Conservation (phyloP, 2,329 filamentous ascomycete species). For the Neofusicoccum sp. region DNA sequence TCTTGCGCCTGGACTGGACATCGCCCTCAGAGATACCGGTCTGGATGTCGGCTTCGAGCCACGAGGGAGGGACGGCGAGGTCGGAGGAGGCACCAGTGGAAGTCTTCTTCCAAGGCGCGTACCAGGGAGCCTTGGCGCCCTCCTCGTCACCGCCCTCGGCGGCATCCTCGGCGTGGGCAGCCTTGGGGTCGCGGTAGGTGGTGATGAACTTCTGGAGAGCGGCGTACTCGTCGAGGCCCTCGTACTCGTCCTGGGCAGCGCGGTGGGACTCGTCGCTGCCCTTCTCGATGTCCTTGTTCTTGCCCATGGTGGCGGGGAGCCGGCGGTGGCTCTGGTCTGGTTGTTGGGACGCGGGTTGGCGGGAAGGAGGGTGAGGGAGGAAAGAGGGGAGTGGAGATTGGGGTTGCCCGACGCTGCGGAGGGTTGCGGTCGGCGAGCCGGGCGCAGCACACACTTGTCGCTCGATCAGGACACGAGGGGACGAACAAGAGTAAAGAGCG, state of each 20-base stretch:
- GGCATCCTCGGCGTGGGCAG: constrained; percentile 40
- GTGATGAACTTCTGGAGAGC: constrained; percentile 69
- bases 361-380: not conserved
- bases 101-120: constrained; percentile 58
- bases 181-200: constrained; percentile 64
- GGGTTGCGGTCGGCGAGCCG: constrained; percentile 16
- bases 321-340: not conserved
- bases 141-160: constrained; percentile 45
- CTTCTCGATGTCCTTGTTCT: constrained; percentile 21
- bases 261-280: constrained; percentile 2
- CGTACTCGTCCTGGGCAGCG: constrained; percentile 29
- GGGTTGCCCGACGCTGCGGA: constrained; percentile 16
- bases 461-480: constrained; percentile 22
- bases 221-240: constrained; percentile 64
- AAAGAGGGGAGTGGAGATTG: not conserved
- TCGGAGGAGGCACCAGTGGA: constrained; percentile 38
- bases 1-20: constrained; percentile 66
- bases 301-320: constrained; percentile 15
- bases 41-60: constrained; percentile 63
- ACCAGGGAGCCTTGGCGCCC: constrained; percentile 58
- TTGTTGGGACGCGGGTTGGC: not conserved
- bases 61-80: constrained; percentile 55
- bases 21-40: constrained; percentile 62
- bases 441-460: constrained; percentile 23
- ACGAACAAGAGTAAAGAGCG: constrained; percentile 22